phyloP scores from a whole-genome alignment of 2,329 filamentous ascomycete genomes.

The Alternaria longipes region DNA sequence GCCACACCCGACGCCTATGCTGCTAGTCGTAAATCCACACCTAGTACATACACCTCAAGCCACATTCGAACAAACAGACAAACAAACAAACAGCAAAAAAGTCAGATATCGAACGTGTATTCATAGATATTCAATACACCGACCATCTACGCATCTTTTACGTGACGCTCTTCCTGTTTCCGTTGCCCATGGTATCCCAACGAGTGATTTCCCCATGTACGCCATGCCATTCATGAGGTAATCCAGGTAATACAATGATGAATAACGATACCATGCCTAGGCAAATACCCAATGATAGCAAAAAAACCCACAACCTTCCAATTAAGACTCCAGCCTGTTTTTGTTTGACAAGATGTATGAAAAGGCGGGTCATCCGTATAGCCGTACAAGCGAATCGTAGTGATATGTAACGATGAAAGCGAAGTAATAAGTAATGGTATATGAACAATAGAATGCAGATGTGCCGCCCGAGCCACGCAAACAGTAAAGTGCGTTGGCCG shows the following conservation, averaged over 20 bases:
- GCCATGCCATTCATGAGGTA: not conserved
- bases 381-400: not conserved
- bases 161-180: no score
- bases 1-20: not conserved
- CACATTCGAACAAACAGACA: no score
- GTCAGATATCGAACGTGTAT: not conserved
- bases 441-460: slow-evolving; percentile 37
- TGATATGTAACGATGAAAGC: slow-evolving; percentile 18
- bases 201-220: not conserved
- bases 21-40: no score
- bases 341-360: not conserved
- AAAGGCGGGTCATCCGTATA: not conserved
- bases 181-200: not conserved
- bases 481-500: slow-evolving; percentile 6
- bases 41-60: not conserved
- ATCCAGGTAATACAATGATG: not conserved
- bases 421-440: slow-evolving; percentile 30
- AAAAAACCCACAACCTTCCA: not conserved
- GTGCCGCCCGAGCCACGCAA: slow-evolving; percentile 16
- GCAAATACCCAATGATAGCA: not conserved
- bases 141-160: not conserved
- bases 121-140: not conserved
- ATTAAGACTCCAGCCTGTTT: slow-evolving; percentile 2
- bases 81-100: no score
- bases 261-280: slow-evolving; percentile 5